Evolutionary conservation across 495 filamentous ascomycete species (phyloP).

Genomic region (Daldinia bambusicola): DNA sequence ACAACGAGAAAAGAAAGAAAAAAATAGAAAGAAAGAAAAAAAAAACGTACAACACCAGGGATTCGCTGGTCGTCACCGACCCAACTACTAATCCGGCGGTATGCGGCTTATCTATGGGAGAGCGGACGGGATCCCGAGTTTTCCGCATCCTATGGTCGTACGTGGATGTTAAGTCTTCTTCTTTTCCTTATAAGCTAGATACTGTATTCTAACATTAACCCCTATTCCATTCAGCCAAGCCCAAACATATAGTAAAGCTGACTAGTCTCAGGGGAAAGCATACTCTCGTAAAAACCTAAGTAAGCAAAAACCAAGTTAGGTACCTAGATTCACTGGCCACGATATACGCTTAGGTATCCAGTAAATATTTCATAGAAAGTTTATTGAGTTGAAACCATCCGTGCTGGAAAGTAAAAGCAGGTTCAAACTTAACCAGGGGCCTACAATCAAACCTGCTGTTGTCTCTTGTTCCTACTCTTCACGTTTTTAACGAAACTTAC

Average conservation of each 20-base stretch:
- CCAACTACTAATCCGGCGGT: conserved; percentile 58
- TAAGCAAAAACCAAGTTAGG: not conserved
- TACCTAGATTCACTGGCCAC: not conserved
- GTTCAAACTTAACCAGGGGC: no score
- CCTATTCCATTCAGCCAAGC: not conserved
- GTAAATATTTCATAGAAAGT: not conserved
- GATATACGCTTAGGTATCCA: not conserved
- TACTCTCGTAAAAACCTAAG: no score
- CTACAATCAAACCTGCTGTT: no score
- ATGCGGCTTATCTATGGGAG: conserved; percentile 56
- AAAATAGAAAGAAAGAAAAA: not conserved
- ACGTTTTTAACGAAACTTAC: no score
- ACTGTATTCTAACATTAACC: not conserved
- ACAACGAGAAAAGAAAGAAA: no score
- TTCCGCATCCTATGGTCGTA: conserved; percentile 60
- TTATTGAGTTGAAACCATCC: not conserved
- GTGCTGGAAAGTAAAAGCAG: no score
- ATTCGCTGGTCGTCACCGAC: conserved; percentile 62
- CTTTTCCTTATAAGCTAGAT: not conserved
- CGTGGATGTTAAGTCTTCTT: conserved; percentile 55
- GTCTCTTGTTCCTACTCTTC: no score
- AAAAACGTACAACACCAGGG: conserved; percentile 53
- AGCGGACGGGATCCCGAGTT: conserved; percentile 63
- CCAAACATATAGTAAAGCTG: not conserved
- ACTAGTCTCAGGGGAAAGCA: no score